Conservation (phyloP, 371 early-diverging fungal species). For the Mucor plumbeus region DNA sequence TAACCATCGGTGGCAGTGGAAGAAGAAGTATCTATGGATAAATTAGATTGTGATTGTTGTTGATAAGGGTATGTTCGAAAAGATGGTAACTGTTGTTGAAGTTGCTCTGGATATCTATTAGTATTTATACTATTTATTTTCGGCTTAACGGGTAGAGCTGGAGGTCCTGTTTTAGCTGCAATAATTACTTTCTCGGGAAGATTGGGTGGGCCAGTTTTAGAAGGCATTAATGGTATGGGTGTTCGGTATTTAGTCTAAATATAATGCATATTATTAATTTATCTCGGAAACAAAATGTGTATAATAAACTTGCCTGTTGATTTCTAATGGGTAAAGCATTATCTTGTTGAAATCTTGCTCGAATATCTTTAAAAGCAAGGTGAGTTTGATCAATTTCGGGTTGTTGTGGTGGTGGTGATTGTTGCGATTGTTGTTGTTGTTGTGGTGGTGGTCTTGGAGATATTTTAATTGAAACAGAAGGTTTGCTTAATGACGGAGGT, state of each 20-base stretch:
- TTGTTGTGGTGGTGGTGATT: background rate
- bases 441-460: background rate
- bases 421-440: background rate
- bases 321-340: conserved; percentile 14
- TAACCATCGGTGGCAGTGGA: background rate
- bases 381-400: conserved; percentile 37
- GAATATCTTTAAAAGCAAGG: conserved; percentile 48
- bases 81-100: background rate
- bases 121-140: conserved; percentile 2
- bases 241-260: conserved; percentile 22
- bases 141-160: conserved; percentile 29
- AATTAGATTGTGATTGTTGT: background rate
- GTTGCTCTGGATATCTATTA: conserved; percentile 9
- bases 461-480: background rate
- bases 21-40: conserved; percentile 12
- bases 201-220: conserved; percentile 28
- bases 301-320: conserved; percentile 20
- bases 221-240: conserved; percentile 27
- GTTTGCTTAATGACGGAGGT: conserved; percentile 42
- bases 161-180: conserved; percentile 31
- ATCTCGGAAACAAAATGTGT: conserved; percentile 16
- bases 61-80: conserved; percentile 7
- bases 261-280: background rate
- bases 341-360: conserved; percentile 48
- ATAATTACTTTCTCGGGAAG: conserved; percentile 26